A percentile compares a stretch with the other conserved stretches of the same genome.
These are phyloP conservation scores for Salix caprea DNA, from an alignment of 345 rosid species.

Conservation along the genomic window DNA sequence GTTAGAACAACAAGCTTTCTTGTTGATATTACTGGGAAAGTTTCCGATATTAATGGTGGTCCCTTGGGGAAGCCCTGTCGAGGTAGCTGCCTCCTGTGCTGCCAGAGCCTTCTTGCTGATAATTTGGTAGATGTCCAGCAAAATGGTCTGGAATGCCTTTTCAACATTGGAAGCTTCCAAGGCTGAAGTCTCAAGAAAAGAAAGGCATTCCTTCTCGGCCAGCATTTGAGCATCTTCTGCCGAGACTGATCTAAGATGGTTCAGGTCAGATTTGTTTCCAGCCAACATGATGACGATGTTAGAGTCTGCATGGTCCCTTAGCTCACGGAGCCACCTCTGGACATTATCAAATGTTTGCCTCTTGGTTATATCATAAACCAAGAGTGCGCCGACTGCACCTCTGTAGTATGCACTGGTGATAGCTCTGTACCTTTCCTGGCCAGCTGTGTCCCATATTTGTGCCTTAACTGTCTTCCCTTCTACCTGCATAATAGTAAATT, in stretches of 20 bases:
- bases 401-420: slow-evolving; percentile 73
- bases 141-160: slow-evolving; percentile 56
- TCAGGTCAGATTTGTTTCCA: slow-evolving; percentile 62
- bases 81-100: slow-evolving; percentile 44
- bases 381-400: slow-evolving; percentile 65
- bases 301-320: slow-evolving; percentile 67
- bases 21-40: slow-evolving; percentile 35
- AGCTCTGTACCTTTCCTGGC: slow-evolving; percentile 67
- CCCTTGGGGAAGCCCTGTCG: slow-evolving; percentile 52
- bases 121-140: slow-evolving; percentile 53
- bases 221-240: slow-evolving; percentile 35
- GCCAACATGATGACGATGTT: slow-evolving; percentile 72
- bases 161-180: slow-evolving; percentile 53
- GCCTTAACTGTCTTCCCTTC: slow-evolving; percentile 73
- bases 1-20: slow-evolving; percentile 56
- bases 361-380: slow-evolving; percentile 68
- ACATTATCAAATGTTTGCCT: slow-evolving; percentile 60
- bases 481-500: slow-evolving; percentile 28
- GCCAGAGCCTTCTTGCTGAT: slow-evolving; percentile 64
- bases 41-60: slow-evolving; percentile 59
- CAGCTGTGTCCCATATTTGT: slow-evolving; percentile 76
- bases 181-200: slow-evolving; percentile 63
- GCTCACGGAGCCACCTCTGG: slow-evolving; percentile 59
- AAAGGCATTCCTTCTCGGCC: slow-evolving; percentile 47
- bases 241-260: slow-evolving; percentile 44